Evolutionary conservation across 1,284 basidiomycete species (phyloP).

Genomic region (Naganishia albida): DNA sequence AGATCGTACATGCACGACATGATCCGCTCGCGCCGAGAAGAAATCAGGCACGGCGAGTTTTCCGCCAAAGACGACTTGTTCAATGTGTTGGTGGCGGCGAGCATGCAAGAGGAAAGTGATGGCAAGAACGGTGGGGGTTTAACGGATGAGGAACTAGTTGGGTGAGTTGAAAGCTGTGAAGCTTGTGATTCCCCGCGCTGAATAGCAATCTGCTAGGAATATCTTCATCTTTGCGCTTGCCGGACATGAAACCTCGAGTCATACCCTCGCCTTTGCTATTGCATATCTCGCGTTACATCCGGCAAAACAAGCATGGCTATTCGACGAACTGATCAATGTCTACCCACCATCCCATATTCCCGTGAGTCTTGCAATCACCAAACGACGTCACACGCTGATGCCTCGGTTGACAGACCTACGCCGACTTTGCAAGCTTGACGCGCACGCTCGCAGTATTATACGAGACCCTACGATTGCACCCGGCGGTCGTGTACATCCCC

Average conservation of each 20-base stretch:
- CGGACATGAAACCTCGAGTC: conserved; percentile 58
- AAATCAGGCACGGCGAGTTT: conserved; percentile 27
- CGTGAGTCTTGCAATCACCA: neutral
- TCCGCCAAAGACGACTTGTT: conserved; percentile 29
- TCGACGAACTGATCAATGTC: conserved; percentile 59
- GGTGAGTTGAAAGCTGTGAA: conserved; percentile 16
- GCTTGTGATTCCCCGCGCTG: neutral
- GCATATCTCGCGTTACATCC: conserved; percentile 61
- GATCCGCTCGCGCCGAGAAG: conserved; percentile 25
- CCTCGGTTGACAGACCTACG: conserved; percentile 57
- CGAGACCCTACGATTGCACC: conserved; percentile 65
- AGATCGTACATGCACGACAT: conserved; percentile 32
- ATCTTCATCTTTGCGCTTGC: conserved; percentile 36
- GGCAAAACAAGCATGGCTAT: conserved; percentile 64
- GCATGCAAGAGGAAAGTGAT: conserved; percentile 24
- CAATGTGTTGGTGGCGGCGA: conserved; percentile 30
- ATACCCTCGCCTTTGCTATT: conserved; percentile 63
- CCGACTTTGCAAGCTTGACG: conserved; percentile 58
- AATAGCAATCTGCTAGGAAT: conserved; percentile 11
- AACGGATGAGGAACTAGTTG: conserved; percentile 32
- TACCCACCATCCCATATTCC: conserved; percentile 52
- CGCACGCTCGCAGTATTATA: conserved; percentile 58
- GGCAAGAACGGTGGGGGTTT: conserved; percentile 21
- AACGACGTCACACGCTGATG: neutral
- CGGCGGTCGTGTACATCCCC: conserved; percentile 59